Percentiles rank a stretch among this genome's conserved stretches.
Conservation (phyloP, 805 yeast species). For the Ogataea philodendri region DNA sequence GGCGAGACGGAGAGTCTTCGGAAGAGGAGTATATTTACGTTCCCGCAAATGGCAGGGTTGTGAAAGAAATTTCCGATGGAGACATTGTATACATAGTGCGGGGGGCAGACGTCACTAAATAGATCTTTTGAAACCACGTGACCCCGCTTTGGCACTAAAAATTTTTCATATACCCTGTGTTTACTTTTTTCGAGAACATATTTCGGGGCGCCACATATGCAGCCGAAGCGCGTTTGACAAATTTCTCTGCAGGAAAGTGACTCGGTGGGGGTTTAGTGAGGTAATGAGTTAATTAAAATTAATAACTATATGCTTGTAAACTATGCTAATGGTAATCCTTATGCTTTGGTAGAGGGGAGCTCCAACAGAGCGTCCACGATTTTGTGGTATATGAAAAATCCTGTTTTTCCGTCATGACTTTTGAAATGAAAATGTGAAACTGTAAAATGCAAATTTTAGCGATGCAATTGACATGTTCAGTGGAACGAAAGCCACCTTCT, state of each 20-base stretch:
- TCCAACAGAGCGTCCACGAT: too few species aligned
- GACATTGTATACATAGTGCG: slow-evolving; percentile 52
- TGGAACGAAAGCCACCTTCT: slow-evolving; percentile 33
- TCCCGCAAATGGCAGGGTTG: slow-evolving; percentile 40
- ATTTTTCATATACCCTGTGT: slow-evolving; percentile 6
- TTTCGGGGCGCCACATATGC: slow-evolving; percentile 6
- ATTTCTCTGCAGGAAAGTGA: slow-evolving; percentile 1
- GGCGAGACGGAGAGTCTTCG: slow-evolving; percentile 30
- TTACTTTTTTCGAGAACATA: slow-evolving; percentile 14
- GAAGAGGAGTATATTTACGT: slow-evolving; percentile 30
- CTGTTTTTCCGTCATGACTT: slow-evolving; percentile 6
- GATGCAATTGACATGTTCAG: slow-evolving; percentile 10
- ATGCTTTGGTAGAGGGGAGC: too few species aligned
- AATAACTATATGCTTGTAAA: slow-evolving; percentile 4
- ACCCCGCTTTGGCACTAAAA: neutral
- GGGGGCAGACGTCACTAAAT: slow-evolving; percentile 35
- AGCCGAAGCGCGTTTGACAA: slow-evolving; percentile 8
- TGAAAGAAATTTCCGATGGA: slow-evolving; percentile 43
- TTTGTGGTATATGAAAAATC: slow-evolving; percentile 5
- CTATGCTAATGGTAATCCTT: slow-evolving; percentile 1
- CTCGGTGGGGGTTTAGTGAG: neutral
- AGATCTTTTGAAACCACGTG: neutral
- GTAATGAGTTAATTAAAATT: neutral
- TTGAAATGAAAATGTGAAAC: neutral
- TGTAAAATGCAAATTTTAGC: slow-evolving; percentile 7